These are phyloP conservation scores for Ulmus americana DNA, from an alignment of 331 rosid species.

Conservation along the genomic window DNA sequence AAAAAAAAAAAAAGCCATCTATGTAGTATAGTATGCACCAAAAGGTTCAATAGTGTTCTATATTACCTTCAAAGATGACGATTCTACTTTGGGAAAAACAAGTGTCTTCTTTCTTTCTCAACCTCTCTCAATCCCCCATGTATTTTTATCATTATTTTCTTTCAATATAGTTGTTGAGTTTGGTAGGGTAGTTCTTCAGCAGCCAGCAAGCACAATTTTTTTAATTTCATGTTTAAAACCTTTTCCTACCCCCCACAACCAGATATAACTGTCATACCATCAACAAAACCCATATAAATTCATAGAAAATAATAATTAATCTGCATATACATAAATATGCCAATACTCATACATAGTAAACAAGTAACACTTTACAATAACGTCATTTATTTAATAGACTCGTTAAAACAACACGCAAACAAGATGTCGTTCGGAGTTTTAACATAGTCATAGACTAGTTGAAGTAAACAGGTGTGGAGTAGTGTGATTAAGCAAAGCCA, in stretches of 20 bases:
- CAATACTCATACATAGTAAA: neutral
- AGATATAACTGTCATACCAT: neutral
- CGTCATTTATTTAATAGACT: constrained; percentile 6
- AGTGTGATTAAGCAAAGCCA: constrained; percentile 6
- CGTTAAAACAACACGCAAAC: constrained; percentile 2
- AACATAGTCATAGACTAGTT: neutral
- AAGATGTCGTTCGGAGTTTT: constrained; percentile 3
- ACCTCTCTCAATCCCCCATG: neutral
- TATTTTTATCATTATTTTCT: neutral
- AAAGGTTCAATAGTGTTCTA: neutral
- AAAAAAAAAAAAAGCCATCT: too few species aligned
- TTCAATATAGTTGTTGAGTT: constrained; percentile 6
- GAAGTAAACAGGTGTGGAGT: neutral
- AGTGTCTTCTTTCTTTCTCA: neutral
- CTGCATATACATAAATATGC: neutral
- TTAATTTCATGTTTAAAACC: neutral
- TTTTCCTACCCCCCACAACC: neutral
- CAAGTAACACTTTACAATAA: neutral
- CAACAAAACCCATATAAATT: neutral
- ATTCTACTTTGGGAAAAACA: neutral
- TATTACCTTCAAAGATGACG: neutral
- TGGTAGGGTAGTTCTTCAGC: constrained; percentile 1
- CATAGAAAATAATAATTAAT: neutral
- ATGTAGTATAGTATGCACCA: neutral
- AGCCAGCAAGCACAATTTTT: neutral